Evolutionary conservation across 495 filamentous ascomycete species (phyloP), one percentile per base, ranked within the genome.

Genomic region (Xylaria palmicola): DNA sequence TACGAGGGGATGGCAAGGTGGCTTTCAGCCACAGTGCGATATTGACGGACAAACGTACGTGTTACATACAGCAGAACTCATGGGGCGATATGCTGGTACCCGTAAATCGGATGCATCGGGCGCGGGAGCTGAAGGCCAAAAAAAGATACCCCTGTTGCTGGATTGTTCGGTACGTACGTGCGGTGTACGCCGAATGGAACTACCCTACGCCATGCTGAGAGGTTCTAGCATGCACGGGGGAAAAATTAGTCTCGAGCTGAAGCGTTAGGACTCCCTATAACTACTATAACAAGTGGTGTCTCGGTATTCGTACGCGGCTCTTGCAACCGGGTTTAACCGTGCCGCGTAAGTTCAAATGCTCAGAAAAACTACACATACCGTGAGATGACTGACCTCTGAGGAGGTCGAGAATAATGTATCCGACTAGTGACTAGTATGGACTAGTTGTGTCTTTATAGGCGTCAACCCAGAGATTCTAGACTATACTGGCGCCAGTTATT

Each of bases 381-480:
- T n/a, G n/a, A n/a, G n/a, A n/a, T n/a, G n/a, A n/a, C n/a, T n/a
- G n/a, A n/a, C n/a, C n/a, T 34, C 10, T 5, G 10, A 34, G 32
- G 10, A 34, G 10, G 32, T 34, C 32, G 32, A 10, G 6, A 34
- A 34, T 5, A 10, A 6, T 34, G 32, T 34, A 5, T 5, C 32
- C 32, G 32, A 34, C 41, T 20, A 40, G 37, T 22, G 22, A 5
- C 22, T 22, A 19, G 13, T 44, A 44, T 22, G 41, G 19, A 8
- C 41, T 20, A n/a, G 17, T 44, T 20, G 10, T 54, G 19, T 54
- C 36, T 34, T 54, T 34, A 22, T 40, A 39, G 39, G 17, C 51
- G 36, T 54, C 34, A 39, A 43, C 37, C 54, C 41, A 47, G 6
- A 24, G 41, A 57, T 57, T 57, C 40, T 48, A 45, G 41, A 47